A percentile compares a stretch with the other conserved stretches of the same genome.
Evolutionary conservation across 1,284 basidiomycete species (phyloP).

Genomic region (Bjerkandera adusta): DNA sequence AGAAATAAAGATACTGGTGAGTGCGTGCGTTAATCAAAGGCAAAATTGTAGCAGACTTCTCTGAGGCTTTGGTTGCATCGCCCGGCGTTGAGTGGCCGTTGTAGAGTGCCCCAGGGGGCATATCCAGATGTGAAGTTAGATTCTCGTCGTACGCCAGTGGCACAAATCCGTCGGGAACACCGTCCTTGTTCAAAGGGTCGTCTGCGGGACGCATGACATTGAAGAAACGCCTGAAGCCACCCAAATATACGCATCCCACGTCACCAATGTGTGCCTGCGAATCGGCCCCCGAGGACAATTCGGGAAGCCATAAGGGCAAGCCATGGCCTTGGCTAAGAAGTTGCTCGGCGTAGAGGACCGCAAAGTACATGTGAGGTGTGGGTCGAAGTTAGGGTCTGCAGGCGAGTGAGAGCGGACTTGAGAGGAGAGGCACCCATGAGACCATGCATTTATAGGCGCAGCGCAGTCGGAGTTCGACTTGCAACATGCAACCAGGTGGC

Average conservation of each 20-base stretch:
- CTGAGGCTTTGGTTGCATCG: too few species aligned
- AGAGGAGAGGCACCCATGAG: not conserved
- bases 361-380: not conserved
- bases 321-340: conserved; percentile 1
- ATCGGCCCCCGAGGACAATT: not conserved
- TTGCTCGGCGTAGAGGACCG: conserved; percentile 4
- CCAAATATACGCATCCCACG: conserved; percentile 11
- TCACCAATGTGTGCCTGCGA: conserved; percentile 9
- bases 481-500: too few species aligned
- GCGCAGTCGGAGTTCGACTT: too few species aligned
- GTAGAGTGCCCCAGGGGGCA: too few species aligned
- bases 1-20: too few species aligned
- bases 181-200: not conserved
- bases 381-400: not conserved
- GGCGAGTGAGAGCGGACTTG: not conserved
- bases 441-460: not conserved
- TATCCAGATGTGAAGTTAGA: too few species aligned
- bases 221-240: conserved; percentile 8
- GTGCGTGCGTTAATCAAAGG: too few species aligned
- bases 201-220: not conserved
- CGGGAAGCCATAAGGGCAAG: conserved; percentile 2
- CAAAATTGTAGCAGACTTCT: too few species aligned
- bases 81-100: too few species aligned
- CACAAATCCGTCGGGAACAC: conserved; percentile 1
- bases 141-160: not conserved